phyloP scores from a whole-genome alignment of 371 early-diverging fungal species.

The Mucor mucedo region DNA sequence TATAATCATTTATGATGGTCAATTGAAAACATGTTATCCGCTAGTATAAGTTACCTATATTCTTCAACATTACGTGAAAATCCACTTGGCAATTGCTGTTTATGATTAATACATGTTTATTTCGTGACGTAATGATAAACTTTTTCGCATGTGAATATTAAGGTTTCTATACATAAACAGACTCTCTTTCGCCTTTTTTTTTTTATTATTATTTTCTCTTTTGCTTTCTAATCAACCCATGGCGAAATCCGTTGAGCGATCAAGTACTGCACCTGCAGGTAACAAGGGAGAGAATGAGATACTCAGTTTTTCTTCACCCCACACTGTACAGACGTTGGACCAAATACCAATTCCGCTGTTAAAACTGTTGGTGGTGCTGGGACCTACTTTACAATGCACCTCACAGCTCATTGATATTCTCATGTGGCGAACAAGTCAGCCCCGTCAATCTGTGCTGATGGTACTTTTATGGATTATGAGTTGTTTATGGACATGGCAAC shows the following conservation, averaged over 20 bases:
- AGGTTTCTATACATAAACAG: too few relatives aligned
- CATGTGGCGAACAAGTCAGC: conserved; percentile 33
- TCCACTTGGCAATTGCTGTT: too few relatives aligned
- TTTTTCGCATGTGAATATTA: too few relatives aligned
- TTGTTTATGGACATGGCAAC: conserved; percentile 42
- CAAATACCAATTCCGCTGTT: conserved; percentile 50
- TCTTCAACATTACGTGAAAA: too few relatives aligned
- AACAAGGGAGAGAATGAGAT: not conserved
- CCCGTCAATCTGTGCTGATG: conserved; percentile 34
- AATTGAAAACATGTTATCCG: too few relatives aligned
- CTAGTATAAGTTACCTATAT: too few relatives aligned
- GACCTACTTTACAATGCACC: conserved; percentile 28
- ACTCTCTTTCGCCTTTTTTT: too few relatives aligned
- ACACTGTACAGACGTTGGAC: conserved; percentile 39
- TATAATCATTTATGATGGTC: too few relatives aligned
- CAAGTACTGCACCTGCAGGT: not conserved
- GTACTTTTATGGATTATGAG: conserved; percentile 33
- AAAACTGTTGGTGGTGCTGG: conserved; percentile 34
- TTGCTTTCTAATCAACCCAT: not conserved
- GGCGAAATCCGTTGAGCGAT: not conserved
- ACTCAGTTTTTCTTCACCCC: conserved; percentile 44
- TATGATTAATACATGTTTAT: too few relatives aligned
- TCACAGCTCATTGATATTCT: conserved; percentile 24
- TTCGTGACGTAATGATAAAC: too few relatives aligned
- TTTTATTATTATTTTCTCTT: too few relatives aligned